Base-by-base conservation (phyloP, 805 yeast genomes). In the Candida ponderosae region DNA sequence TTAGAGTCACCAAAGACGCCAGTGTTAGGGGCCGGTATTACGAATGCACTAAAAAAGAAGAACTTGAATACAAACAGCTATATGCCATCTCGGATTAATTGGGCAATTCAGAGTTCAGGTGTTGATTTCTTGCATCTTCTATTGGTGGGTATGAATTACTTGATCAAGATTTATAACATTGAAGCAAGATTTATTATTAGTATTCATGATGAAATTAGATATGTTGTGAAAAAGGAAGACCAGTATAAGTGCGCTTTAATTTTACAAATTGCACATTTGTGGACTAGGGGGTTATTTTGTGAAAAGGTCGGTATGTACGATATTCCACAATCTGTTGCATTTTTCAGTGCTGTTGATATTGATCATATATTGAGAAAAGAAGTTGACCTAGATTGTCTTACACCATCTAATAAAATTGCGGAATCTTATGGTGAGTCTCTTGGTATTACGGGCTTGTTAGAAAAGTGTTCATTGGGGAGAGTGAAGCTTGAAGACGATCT, bases 41-140 rank as follows among this genome's bases (percentile, higher is more conserved):
- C 99, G 0, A 76, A 76, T 40, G 96, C 97, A 0, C 64, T 93
- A 40, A 71, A 73, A 47, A 71, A 74, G 31, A 64, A 66, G 37
- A 80, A 90, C 55, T 66, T 93, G 47, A 76, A 74, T 31, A 63
- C 74, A 29, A 74, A 74, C 43, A 64, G 76, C 1, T 93, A 81
- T 54, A 61, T 93, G 45, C 93, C 98, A 0, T 87, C 96, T 2
- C 63, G 99, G 50, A 81, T 89, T 44, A 93, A 93, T 53, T 93
- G 99, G 99, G 86, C 96, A 1, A 93, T 93, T 54, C 99, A 93
- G 57, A 86, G 96, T 18, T 86, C 96, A 2, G 99, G 98, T 28
- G 99, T 94, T 16, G 98, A 93, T 56, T 93, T 94, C 53, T 66
- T 93, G 36, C 99, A 93, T 56, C 56, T 93, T 30, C 57, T 93